Conservation (phyloP, 73 alveolate genomes). For the Paramecium pentaurelia region DNA sequence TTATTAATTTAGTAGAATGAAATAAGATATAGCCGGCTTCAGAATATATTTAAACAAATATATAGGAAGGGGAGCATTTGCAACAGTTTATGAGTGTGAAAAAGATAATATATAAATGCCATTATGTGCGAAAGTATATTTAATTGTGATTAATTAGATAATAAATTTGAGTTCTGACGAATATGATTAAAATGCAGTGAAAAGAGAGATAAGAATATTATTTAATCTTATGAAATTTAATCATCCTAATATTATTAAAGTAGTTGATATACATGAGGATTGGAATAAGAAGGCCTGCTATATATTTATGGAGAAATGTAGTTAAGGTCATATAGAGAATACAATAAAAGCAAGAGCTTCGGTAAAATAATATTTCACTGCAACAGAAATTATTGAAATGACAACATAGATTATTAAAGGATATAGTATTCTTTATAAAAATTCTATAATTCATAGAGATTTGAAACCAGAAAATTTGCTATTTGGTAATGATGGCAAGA, state of each 20-base stretch:
- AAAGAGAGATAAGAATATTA: background rate
- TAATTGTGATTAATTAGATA: background rate
- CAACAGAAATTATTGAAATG: background rate
- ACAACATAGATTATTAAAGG: background rate
- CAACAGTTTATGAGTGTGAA: background rate
- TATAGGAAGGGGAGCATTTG: background rate
- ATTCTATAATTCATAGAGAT: background rate
- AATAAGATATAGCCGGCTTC: background rate
- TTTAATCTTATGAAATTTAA: background rate
- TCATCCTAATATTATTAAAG: background rate
- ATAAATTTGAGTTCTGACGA: background rate
- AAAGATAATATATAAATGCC: background rate
- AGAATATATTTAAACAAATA: background rate
- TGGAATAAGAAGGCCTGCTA: background rate
- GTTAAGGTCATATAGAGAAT: background rate
- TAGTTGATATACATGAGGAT: background rate
- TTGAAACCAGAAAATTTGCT: conserved; percentile 5
- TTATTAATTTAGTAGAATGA: background rate
- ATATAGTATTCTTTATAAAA: background rate
- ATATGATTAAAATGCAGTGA: background rate
- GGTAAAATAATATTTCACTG: background rate
- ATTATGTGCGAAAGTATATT: background rate
- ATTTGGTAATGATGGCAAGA: background rate
- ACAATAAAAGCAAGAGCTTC: background rate
- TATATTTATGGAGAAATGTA: background rate